phyloP scores from a whole-genome alignment of 306 rosid species.

The Vachellia collinsii region DNA sequence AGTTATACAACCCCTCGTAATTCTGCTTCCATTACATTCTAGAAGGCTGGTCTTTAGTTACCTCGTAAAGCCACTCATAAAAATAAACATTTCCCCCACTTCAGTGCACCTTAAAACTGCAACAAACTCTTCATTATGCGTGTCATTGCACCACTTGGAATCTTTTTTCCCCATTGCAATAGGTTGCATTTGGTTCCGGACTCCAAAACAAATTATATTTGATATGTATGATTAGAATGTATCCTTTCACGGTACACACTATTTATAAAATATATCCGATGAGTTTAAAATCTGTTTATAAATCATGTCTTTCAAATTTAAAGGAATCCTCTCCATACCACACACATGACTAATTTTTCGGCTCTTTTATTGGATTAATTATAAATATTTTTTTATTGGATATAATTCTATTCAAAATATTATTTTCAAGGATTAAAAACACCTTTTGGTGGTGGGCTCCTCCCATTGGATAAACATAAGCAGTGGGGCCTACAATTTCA shows the following conservation, averaged over 20 bases:
- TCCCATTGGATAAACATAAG: background rate
- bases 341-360: too few relatives aligned
- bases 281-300: too few relatives aligned
- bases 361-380: too few relatives aligned
- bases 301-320: too few relatives aligned
- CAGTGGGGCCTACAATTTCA: background rate
- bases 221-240: too few relatives aligned
- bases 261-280: too few relatives aligned
- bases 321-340: too few relatives aligned
- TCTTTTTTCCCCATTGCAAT: conserved; percentile 17
- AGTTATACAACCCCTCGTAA: background rate
- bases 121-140: conserved; percentile 4
- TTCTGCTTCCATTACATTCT: background rate
- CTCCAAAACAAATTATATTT: background rate
- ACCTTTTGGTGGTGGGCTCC: too few relatives aligned
- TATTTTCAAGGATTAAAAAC: too few relatives aligned
- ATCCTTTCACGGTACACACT: too few relatives aligned
- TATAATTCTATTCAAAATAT: too few relatives aligned
- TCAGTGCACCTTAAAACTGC: conserved; percentile 30
- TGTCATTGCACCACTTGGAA: conserved; percentile 4
- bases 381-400: too few relatives aligned
- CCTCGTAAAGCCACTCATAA: conserved; percentile 36
- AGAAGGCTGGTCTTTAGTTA: conserved; percentile 37
- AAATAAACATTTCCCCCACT: conserved; percentile 29
- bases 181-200: conserved; percentile 12